Evolutionary conservation across 2,329 filamentous ascomycete species (phyloP), one percentile per base, ranked within the genome.

Genomic region (Sporothrix protearum): DNA sequence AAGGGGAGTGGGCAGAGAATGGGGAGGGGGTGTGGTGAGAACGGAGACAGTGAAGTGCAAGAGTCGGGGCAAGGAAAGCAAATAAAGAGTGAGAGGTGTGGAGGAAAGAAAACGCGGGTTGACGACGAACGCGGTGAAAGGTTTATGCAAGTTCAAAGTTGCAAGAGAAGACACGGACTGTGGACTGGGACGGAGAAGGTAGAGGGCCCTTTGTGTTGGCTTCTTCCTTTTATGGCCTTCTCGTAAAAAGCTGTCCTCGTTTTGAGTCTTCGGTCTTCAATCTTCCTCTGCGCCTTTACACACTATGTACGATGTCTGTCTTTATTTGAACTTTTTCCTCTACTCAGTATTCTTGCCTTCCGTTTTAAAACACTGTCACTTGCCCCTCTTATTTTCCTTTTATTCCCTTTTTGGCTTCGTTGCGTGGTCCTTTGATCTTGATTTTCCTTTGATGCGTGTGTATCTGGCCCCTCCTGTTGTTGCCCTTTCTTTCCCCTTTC

Each of bases 311-410:
- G n/a, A n/a, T n/a, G n/a, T n/a, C n/a, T n/a, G 36, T 19, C 25
- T 30, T 64, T 39, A 12, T 14, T 16, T 64, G n/a, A n/a, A n/a
- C 30, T 25, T 64, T 70, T 55, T 28, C 19, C 47, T 66, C 6
- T 47, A n/a, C n/a, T n/a, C n/a, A n/a, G n/a, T n/a, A 28, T 45
- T 9, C 49, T 55, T n/a, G 25, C 28, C 61, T 16, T 66, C 8
- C 3, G 22, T 64, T 47, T 10, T n/a, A 49, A 42, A 14, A 14
- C 55, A 22, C 51, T 33, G 49, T 55, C 49, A 68, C 30, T 53
- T 68, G 63, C 63, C 63, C 25, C 39, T 66, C 42, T 49, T 66
- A 45, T 66, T 66, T 49, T 66, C 45, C 25, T 66, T 47, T 66
- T 22, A 67, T 33, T 51, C 59, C 36, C 22, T 45, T 39, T 45